phyloP scores from a whole-genome alignment of 805 yeast species.

The Spathaspora gorwiae region DNA sequence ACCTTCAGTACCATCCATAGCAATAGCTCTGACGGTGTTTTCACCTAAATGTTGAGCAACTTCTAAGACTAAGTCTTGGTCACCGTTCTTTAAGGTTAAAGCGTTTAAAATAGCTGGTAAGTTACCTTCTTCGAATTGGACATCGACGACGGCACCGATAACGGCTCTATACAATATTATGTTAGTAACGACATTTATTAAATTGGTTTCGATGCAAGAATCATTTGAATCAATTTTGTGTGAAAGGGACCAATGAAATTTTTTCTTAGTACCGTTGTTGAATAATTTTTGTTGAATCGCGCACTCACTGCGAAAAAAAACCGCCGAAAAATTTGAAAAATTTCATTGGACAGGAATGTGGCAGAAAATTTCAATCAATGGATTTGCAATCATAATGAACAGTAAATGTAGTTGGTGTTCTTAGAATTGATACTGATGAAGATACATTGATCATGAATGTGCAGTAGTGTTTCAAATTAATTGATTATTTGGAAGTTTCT shows the following conservation, averaged over 20 bases:
- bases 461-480: no score
- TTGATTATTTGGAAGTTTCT: no score
- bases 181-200: slow-evolving; percentile 26
- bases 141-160: slow-evolving; percentile 99
- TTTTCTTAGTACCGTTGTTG: no score
- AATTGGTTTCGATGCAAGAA: no score
- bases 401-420: no score
- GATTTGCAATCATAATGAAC: no score
- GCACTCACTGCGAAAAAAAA: not conserved
- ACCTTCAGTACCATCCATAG: slow-evolving; percentile 99
- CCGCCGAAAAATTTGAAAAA: slow-evolving; percentile 12
- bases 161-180: slow-evolving; percentile 60
- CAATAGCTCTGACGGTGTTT: slow-evolving; percentile 99
- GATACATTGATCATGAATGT: no score
- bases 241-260: no score
- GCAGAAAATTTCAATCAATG: not conserved
- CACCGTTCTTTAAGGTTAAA: slow-evolving; percentile 76
- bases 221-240: no score
- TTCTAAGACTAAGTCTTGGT: slow-evolving; percentile 84
- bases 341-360: slow-evolving; percentile 22
- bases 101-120: slow-evolving; percentile 98
- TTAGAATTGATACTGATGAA: no score
- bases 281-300: no score
- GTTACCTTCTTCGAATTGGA: slow-evolving; percentile 95
- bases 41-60: slow-evolving; percentile 99